phyloP scores from a whole-genome alignment of 2,329 filamentous ascomycete genomes.

The Trichoderma citrinoviride region DNA sequence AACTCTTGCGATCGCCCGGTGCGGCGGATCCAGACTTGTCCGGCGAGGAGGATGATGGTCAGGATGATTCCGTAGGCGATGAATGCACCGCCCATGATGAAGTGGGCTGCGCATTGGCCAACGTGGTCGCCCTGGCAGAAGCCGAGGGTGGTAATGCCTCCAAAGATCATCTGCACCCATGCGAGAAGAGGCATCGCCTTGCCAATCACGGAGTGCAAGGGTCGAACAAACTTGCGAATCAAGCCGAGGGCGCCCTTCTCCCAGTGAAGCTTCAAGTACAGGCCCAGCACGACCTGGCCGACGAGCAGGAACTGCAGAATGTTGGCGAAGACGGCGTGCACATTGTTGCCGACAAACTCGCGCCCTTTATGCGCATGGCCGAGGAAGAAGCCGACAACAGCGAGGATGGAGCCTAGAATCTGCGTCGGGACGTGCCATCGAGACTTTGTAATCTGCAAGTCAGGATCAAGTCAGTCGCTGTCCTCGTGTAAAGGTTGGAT shows the following conservation, averaged over 20 bases:
- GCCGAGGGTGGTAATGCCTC: slow-evolving; percentile 85
- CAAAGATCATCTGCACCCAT: slow-evolving; percentile 95
- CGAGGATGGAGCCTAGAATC: slow-evolving; percentile 68
- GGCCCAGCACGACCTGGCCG: slow-evolving; percentile 72
- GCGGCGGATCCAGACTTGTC: slow-evolving; percentile 79
- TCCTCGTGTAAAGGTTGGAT: background rate
- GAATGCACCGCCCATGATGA: slow-evolving; percentile 98
- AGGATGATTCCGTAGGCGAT: slow-evolving; percentile 89
- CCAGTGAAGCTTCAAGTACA: slow-evolving; percentile 87
- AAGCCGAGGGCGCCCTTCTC: slow-evolving; percentile 78
- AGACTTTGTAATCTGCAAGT: slow-evolving; percentile 72
- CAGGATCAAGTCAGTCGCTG: slow-evolving; percentile 15
- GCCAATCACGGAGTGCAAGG: slow-evolving; percentile 75
- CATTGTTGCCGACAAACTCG: slow-evolving; percentile 72
- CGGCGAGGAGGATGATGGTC: slow-evolving; percentile 81
- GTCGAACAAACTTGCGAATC: slow-evolving; percentile 69
- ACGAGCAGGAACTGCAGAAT: slow-evolving; percentile 76
- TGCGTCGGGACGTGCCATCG: slow-evolving; percentile 95
- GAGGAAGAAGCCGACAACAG: slow-evolving; percentile 82
- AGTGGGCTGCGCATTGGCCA: slow-evolving; percentile 91
- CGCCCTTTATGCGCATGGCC: slow-evolving; percentile 89
- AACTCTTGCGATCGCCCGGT: slow-evolving; percentile 92
- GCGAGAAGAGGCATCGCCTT: slow-evolving; percentile 82
- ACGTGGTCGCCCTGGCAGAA: slow-evolving; percentile 91
- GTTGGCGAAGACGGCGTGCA: slow-evolving; percentile 78